Conservation (phyloP, 306 rosid species). For the Quercus berberidifolia region DNA sequence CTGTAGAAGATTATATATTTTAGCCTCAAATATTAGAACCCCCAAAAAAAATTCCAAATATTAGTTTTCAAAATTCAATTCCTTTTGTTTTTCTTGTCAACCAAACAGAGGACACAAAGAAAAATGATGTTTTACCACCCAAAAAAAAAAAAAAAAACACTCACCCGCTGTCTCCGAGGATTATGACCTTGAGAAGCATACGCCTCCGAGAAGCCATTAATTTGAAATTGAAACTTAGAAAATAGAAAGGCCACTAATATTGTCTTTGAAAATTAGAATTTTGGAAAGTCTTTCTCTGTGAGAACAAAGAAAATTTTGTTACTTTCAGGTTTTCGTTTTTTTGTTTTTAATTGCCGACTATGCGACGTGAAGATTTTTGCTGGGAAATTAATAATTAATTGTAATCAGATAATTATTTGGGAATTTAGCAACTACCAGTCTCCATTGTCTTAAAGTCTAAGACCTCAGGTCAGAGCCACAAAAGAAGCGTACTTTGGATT, state of each 20-base stretch:
- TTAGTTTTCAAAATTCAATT: too few species aligned
- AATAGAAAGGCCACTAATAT: background rate
- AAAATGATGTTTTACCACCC: background rate
- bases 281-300: background rate
- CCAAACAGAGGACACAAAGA: background rate
- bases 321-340: background rate
- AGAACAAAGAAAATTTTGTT: background rate
- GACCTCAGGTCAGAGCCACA: background rate
- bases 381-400: background rate
- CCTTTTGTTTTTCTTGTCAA: background rate
- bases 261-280: background rate
- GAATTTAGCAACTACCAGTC: background rate
- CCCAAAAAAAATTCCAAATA: too few species aligned
- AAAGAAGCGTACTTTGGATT: background rate
- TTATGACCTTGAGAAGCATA: conserved; percentile 10
- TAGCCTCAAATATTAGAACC: too few species aligned
- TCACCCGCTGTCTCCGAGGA: conserved; percentile 11
- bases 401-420: background rate
- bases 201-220: conserved; percentile 5
- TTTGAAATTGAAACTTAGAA: background rate
- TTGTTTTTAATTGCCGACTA: background rate
- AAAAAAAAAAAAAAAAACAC: background rate
- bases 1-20: too few species aligned
- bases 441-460: too few species aligned
- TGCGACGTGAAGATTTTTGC: background rate